Base-by-base conservation (phyloP, 2,329 filamentous ascomycete species). In the Hymenotorrendiella dingleyae region DNA sequence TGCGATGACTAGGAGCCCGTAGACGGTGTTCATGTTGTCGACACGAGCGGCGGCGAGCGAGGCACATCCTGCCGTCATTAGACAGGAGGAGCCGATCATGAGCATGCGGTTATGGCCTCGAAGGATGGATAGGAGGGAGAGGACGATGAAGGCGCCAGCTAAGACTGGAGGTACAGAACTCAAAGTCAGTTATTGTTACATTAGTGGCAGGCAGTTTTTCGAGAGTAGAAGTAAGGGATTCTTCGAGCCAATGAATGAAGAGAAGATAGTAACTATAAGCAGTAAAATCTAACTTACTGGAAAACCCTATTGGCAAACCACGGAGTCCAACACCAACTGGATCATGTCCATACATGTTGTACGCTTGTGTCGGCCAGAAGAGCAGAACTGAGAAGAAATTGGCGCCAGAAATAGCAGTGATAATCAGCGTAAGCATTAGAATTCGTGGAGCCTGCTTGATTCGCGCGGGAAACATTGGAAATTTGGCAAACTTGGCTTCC, bases 21-120 rank as follows among this genome's bases (percentile, higher is more conserved):
- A 82, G 7, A 81, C 63, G n/a, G 67, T 61, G 43, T 67, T 50
- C 40, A 80, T 64, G 54, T 80, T 82, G 57, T 80, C 66, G 2
- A 64, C 56, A 2, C 62, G 61, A 1, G 70, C 72, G n/a, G 71
- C 62, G 1, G 76, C 64, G 43, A 82, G 62, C 3, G 72, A 69
- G 24, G 76, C 78, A 19, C 51, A 55, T 9, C 75, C 77, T 9
- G 76, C 78, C 0, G 81, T 85, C 81, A 84, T 85, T 35, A 83
- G 53, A 9, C 72, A 59, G 4, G 73, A 79, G 43, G 76, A 76
- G 23, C 71, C 60, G 42, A 83, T 72, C 64, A 84, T 70, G 26
- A 85, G 64, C 44, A 69, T 67, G 40, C 72, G 72, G 52, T 77
- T 82, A 42, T 73, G n/a, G n/a, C n/a, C 71, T 24, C 69, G 69